Conservation (phyloP, 306 rosid genomes). For the Acacia confusa region DNA sequence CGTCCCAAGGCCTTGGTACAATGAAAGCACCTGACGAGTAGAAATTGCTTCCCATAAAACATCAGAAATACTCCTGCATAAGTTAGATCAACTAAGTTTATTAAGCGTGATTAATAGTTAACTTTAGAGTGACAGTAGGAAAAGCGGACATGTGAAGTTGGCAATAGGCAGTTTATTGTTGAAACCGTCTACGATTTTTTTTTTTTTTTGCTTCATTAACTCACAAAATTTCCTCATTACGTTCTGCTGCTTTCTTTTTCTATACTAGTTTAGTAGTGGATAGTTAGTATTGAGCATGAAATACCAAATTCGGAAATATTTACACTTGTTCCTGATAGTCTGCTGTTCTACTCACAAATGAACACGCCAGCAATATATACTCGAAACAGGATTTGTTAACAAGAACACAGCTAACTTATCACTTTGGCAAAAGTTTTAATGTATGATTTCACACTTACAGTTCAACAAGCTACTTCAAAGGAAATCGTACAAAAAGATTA, state of each 20-base stretch:
- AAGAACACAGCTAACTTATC: constrained; percentile 1
- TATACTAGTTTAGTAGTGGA: neutral
- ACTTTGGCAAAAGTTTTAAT: neutral
- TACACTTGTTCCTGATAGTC: constrained; percentile 1
- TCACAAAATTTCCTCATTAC: neutral
- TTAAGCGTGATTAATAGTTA: constrained; percentile 6
- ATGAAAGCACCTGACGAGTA: constrained; percentile 68
- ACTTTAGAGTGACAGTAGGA: constrained; percentile 14
- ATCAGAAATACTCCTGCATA: constrained; percentile 83
- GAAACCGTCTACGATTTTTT: neutral
- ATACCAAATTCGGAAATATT: neutral
- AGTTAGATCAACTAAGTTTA: constrained; percentile 28
- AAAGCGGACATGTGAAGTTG: constrained; percentile 1
- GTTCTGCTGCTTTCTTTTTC: neutral
- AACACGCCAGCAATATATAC: neutral
- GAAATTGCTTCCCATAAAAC: constrained; percentile 94
- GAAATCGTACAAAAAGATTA: neutral
- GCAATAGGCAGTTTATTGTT: neutral
- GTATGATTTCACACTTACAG: neutral
- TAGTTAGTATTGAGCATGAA: neutral
- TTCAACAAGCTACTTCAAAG: neutral
- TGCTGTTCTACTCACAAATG: neutral
- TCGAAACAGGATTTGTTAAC: constrained; percentile 6
- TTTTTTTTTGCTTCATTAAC: neutral
- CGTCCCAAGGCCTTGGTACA: constrained; percentile 93